These are phyloP conservation scores for Lactifluus rugatus DNA, from an alignment of 768 basidiomycete genomes.

Conservation along the genomic window DNA sequence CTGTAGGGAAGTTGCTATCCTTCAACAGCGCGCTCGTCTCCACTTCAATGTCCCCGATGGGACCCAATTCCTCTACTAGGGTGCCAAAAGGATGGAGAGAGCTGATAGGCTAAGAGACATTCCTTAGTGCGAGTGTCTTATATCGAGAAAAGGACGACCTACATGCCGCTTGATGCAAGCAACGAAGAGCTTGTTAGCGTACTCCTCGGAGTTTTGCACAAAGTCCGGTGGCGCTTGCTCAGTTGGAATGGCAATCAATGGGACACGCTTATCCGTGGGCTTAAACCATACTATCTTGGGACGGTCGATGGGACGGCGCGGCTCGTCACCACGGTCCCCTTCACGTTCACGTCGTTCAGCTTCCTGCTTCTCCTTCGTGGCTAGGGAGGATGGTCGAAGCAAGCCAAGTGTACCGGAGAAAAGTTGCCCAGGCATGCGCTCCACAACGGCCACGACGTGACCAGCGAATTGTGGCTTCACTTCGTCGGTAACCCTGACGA, in stretches of 20 bases:
- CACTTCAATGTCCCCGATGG: constrained; percentile 97
- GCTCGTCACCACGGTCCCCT: constrained; percentile 82
- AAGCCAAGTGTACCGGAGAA: constrained; percentile 97
- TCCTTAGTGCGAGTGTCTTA: constrained; percentile 20
- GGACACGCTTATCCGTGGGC: constrained; percentile 98
- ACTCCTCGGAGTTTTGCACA: constrained; percentile 86
- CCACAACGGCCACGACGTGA: constrained; percentile 99
- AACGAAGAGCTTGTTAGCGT: constrained; percentile 86
- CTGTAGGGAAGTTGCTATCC: constrained; percentile 98
- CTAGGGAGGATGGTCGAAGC: constrained; percentile 89
- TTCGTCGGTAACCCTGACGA: constrained; percentile 82
- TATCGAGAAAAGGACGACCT: constrained; percentile 27
- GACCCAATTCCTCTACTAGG: constrained; percentile 92
- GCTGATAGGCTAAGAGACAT: constrained; percentile 60
- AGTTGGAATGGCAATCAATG: constrained; percentile 96
- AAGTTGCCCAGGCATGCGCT: constrained; percentile 96
- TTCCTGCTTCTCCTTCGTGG: constrained; percentile 98
- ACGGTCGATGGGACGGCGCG: constrained; percentile 72
- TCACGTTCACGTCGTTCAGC: constrained; percentile 96
- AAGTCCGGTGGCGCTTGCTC: constrained; percentile 97
- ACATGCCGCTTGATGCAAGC: constrained; percentile 99
- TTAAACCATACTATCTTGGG: constrained; percentile 99
- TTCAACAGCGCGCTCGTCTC: constrained; percentile 96
- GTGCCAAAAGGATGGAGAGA: constrained; percentile 99
- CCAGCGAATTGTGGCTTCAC: constrained; percentile 98